Evolutionary conservation across 768 basidiomycete genomes (phyloP).

Genomic region (Leccinum arenicola): DNA sequence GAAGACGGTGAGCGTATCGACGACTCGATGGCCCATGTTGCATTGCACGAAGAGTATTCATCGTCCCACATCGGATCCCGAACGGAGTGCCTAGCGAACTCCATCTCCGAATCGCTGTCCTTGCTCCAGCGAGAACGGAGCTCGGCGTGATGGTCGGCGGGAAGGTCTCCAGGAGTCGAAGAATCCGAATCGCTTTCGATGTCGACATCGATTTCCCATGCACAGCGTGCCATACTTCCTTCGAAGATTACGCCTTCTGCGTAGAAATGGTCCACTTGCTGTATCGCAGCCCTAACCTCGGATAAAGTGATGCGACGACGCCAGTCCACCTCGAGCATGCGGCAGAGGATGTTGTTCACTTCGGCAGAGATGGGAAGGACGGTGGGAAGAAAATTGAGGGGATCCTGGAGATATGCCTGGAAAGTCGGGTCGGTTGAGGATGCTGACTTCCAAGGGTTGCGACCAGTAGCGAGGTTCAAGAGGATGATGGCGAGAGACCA

Average conservation of each 20-base stretch:
- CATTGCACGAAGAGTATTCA: slow-evolving; percentile 44
- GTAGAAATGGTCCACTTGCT: slow-evolving; percentile 63
- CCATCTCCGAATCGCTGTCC: slow-evolving; percentile 39
- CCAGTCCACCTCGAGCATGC: slow-evolving; percentile 74
- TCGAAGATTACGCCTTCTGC: slow-evolving; percentile 74
- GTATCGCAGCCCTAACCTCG: slow-evolving; percentile 52
- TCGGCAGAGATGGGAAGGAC: slow-evolving; percentile 79
- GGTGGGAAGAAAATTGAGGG: slow-evolving; percentile 74
- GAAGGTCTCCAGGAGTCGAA: slow-evolving; percentile 41
- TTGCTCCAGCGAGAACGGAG: slow-evolving; percentile 61
- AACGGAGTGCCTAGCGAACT: slow-evolving; percentile 28
- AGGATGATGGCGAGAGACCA: slow-evolving; percentile 98
- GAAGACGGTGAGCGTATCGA: slow-evolving; percentile 46
- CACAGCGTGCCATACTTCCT: slow-evolving; percentile 74
- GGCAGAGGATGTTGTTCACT: slow-evolving; percentile 70
- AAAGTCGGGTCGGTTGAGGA: slow-evolving; percentile 82
- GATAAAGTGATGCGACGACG: slow-evolving; percentile 44
- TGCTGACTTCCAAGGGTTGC: slow-evolving; percentile 96
- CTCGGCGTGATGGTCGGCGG: slow-evolving; percentile 37
- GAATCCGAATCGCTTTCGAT: slow-evolving; percentile 61
- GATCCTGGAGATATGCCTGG: slow-evolving; percentile 79
- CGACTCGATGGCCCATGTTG: slow-evolving; percentile 56
- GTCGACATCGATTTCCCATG: slow-evolving; percentile 74
- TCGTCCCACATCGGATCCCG: slow-evolving; percentile 33
- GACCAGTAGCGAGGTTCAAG: slow-evolving; percentile 90